Percentiles rank a stretch among this genome's conserved stretches.
phyloP scores from a whole-genome alignment of 352 stramenopile species.

The Phytophthora pini region DNA sequence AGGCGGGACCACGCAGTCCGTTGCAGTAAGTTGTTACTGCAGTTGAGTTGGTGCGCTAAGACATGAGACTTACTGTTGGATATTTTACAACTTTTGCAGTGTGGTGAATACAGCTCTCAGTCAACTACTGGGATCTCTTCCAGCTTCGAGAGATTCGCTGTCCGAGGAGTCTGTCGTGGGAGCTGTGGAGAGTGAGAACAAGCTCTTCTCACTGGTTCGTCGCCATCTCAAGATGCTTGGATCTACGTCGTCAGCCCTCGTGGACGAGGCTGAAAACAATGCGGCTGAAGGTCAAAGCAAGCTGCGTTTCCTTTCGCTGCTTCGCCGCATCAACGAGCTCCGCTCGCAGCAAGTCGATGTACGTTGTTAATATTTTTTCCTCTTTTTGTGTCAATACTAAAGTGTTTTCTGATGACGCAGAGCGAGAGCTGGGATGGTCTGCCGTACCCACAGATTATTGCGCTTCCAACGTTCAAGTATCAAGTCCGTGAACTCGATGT shows the following conservation, averaged over 20 bases:
- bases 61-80: not conserved
- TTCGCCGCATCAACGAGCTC: slow-evolving; percentile 85
- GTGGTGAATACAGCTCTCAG: slow-evolving; percentile 35
- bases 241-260: slow-evolving; percentile 8
- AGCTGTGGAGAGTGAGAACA: slow-evolving; percentile 32
- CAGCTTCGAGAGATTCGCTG: slow-evolving; percentile 7
- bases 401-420: slow-evolving; percentile 26
- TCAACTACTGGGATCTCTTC: slow-evolving; percentile 32
- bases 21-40: slow-evolving; percentile 11
- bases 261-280: slow-evolving; percentile 17
- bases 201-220: slow-evolving; percentile 41
- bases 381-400: slow-evolving; percentile 10
- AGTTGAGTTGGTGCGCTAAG: not conserved
- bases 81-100: slow-evolving; percentile 18
- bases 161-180: slow-evolving; percentile 8
- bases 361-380: slow-evolving; percentile 5
- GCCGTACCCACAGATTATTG: slow-evolving; percentile 84
- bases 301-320: slow-evolving; percentile 76
- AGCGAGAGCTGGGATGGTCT: slow-evolving; percentile 75
- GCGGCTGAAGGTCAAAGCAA: slow-evolving; percentile 56
- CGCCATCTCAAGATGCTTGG: slow-evolving; percentile 42
- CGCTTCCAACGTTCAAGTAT: slow-evolving; percentile 84
- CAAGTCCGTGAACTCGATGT: slow-evolving; percentile 46
- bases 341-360: slow-evolving; percentile 82
- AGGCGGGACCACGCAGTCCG: slow-evolving; percentile 2